phyloP scores from a whole-genome alignment of 495 filamentous ascomycete species.

The Penicillium ochrochloron region DNA sequence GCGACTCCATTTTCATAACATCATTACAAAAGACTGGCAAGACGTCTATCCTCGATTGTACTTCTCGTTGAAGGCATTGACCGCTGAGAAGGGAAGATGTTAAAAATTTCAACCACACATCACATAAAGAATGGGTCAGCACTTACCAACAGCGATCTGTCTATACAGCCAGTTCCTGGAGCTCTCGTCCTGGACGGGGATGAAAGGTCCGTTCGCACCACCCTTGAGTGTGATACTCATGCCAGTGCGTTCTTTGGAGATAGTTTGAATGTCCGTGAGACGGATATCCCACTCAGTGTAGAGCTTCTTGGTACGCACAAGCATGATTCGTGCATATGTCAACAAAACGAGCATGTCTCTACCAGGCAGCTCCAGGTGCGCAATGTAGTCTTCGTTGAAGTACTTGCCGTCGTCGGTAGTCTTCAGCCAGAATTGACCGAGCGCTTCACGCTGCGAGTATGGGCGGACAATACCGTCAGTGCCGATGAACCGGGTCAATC shows the following conservation, averaged over 20 bases:
- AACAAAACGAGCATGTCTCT: conserved; percentile 95
- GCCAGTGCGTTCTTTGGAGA: conserved; percentile 93
- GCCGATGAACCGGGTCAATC: conserved; percentile 87
- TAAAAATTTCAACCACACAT: conserved; percentile 13
- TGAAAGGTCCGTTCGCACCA: conserved; percentile 90
- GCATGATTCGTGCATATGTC: conserved; percentile 89
- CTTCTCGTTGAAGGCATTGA: conserved; percentile 73
- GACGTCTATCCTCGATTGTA: conserved; percentile 61
- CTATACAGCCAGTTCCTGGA: conserved; percentile 84
- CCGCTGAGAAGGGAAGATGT: conserved; percentile 44
- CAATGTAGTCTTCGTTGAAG: conserved; percentile 97
- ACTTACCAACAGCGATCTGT: conserved; percentile 64
- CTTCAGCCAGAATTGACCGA: conserved; percentile 98
- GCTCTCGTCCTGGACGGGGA: conserved; percentile 89
- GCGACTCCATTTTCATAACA: conserved; percentile 30
- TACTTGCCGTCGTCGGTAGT: conserved; percentile 95
- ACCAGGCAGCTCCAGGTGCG: conserved; percentile 86
- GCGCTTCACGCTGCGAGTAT: conserved; percentile 92
- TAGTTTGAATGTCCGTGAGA: conserved; percentile 94
- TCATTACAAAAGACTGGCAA: conserved; percentile 25
- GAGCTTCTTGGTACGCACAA: conserved; percentile 82
- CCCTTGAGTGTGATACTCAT: conserved; percentile 87
- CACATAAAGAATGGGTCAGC: neutral
- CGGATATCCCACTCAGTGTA: conserved; percentile 94
- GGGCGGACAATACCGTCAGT: conserved; percentile 92